These are phyloP conservation scores for Akanthomyces muscarius DNA, from an alignment of 2,329 filamentous ascomycete species.

Conservation along the genomic window DNA sequence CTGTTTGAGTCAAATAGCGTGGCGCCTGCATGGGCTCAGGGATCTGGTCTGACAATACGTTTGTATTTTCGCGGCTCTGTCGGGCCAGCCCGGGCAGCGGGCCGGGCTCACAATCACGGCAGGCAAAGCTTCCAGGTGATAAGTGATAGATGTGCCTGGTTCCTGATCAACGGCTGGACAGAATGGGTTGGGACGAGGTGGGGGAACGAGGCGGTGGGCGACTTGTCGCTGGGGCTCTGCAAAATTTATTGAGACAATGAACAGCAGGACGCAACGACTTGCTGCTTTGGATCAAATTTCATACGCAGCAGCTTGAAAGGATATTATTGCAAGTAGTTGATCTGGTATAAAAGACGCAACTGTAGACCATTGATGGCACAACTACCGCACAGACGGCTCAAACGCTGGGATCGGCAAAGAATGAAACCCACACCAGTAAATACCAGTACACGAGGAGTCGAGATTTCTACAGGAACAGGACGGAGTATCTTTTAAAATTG, in stretches of 20 bases:
- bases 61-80: background rate
- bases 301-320: background rate
- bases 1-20: background rate
- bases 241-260: background rate
- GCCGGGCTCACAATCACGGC: background rate
- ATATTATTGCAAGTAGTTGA: no score
- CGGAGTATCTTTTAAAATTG: background rate
- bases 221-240: background rate
- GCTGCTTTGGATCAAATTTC: background rate
- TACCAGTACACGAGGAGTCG: background rate
- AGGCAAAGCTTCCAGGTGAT: background rate
- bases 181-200: background rate
- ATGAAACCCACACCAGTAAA: background rate
- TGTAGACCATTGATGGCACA: background rate
- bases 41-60: background rate
- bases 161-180: background rate
- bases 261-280: background rate
- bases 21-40: background rate
- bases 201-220: background rate
- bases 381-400: background rate
- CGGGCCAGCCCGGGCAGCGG: constrained; percentile 2
- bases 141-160: background rate
- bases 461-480: no score
- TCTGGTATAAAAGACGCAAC: no score
- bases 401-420: background rate